A percentile compares a stretch with the other conserved stretches of the same genome.
These are phyloP conservation scores for Quercus suber DNA, from an alignment of 306 rosid species.

Conservation along the genomic window DNA sequence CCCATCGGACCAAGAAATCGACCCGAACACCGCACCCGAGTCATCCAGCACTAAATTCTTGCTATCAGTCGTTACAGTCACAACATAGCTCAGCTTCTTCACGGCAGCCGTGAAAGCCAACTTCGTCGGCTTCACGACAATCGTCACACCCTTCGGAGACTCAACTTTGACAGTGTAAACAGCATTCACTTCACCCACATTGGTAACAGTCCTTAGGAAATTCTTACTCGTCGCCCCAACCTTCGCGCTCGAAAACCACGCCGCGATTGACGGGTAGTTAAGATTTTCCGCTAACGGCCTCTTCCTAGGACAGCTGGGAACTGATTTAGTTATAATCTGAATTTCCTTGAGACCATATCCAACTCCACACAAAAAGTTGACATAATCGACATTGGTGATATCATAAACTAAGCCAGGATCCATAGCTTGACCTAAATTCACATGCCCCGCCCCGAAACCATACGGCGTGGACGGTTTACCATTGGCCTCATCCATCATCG, in stretches of 20 bases:
- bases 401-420: slow-evolving; percentile 85
- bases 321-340: slow-evolving; percentile 61
- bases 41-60: slow-evolving; percentile 48
- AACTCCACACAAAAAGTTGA: slow-evolving; percentile 54
- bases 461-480: slow-evolving; percentile 65
- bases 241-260: slow-evolving; percentile 42
- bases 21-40: slow-evolving; percentile 76
- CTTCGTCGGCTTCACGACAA: slow-evolving; percentile 64
- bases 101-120: slow-evolving; percentile 51
- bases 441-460: slow-evolving; percentile 79
- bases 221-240: slow-evolving; percentile 36
- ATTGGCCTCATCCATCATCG: slow-evolving; percentile 69
- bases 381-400: slow-evolving; percentile 54
- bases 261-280: slow-evolving; percentile 73
- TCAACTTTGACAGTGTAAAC: slow-evolving; percentile 52
- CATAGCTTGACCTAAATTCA: slow-evolving; percentile 65
- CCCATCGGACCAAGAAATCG: slow-evolving; percentile 63
- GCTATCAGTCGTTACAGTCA: slow-evolving; percentile 54
- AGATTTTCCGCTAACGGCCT: slow-evolving; percentile 62
- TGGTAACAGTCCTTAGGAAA: slow-evolving; percentile 65
- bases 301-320: slow-evolving; percentile 50
- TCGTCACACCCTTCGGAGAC: slow-evolving; percentile 58
- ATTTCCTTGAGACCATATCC: slow-evolving; percentile 65
- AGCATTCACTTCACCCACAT: slow-evolving; percentile 58
- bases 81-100: slow-evolving; percentile 60